A percentile compares a stretch with the other conserved stretches of the same genome.
Evolutionary conservation across 1,139 yeast genomes (phyloP).

Genomic region (Candida pseudocylindracea): DNA sequence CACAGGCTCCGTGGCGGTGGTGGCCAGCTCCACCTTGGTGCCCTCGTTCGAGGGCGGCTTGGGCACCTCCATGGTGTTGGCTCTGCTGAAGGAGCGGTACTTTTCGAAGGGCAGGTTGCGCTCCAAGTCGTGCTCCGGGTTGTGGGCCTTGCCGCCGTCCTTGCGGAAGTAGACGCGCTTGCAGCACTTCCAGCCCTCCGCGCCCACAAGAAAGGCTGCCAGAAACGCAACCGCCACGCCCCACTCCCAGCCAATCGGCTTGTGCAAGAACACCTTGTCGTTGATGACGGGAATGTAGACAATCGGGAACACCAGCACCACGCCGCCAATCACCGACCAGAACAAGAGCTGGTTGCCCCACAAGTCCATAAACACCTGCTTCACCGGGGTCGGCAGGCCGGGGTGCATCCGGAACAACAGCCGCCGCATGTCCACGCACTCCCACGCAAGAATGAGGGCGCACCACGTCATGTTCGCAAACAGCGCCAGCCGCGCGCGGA

Average conservation of each 20-base stretch:
- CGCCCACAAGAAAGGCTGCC: slow-evolving; percentile 30
- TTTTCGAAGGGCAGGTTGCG: slow-evolving; percentile 40
- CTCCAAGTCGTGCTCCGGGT: slow-evolving; percentile 32
- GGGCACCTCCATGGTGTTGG: slow-evolving; percentile 12
- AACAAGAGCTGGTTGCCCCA: slow-evolving; percentile 64
- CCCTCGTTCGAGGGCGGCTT: too few species aligned
- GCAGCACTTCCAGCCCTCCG: slow-evolving; percentile 44
- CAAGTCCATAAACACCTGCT: slow-evolving; percentile 31
- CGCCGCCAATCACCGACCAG: slow-evolving; percentile 65
- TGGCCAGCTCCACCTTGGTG: too few species aligned
- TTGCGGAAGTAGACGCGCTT: slow-evolving; percentile 35
- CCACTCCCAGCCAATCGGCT: slow-evolving; percentile 66
- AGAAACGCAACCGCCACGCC: slow-evolving; percentile 53
- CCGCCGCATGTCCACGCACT: slow-evolving; percentile 55
- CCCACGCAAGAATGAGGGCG: slow-evolving; percentile 76
- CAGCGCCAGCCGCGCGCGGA: slow-evolving; percentile 59
- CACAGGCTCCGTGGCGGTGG: too few species aligned
- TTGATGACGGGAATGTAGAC: slow-evolving; percentile 80
- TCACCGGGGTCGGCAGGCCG: slow-evolving; percentile 36
- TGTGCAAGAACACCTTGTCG: slow-evolving; percentile 53
- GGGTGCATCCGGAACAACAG: slow-evolving; percentile 64
- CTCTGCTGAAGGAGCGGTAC: slow-evolving; percentile 34
- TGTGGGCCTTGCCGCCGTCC: slow-evolving; percentile 1
- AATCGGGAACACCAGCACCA: slow-evolving; percentile 57
- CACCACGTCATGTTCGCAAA: slow-evolving; percentile 87